phyloP scores from a whole-genome alignment of 108 stramenopile genomes.

The Tribonema minus region DNA sequence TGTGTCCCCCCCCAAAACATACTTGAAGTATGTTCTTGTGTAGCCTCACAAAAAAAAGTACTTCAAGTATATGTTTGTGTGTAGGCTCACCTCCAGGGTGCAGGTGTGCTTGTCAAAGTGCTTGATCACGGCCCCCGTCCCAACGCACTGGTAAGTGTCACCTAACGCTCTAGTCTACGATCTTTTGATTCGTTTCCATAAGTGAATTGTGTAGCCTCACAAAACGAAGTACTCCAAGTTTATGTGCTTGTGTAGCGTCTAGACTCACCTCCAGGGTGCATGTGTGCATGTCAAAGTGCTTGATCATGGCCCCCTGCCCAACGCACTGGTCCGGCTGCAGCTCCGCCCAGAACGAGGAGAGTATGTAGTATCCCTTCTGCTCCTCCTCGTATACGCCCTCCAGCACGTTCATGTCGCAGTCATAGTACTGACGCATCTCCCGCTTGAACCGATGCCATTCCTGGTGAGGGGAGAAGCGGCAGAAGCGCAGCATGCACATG shows the following conservation, averaged over 20 bases:
- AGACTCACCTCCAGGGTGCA: constrained; percentile 89
- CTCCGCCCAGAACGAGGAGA: constrained; percentile 85
- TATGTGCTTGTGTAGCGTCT: too few relatives aligned
- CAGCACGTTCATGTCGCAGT: constrained; percentile 80
- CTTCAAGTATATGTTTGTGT: too few relatives aligned
- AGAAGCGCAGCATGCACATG: too few relatives aligned
- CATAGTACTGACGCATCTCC: constrained; percentile 75
- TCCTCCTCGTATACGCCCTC: constrained; percentile 80
- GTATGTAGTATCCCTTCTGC: constrained; percentile 87
- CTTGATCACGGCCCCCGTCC: constrained; percentile 71
- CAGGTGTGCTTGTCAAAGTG: constrained; percentile 82
- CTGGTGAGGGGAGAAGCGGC: too few relatives aligned
- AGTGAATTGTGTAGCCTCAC: too few relatives aligned
- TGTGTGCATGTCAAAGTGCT: constrained; percentile 79
- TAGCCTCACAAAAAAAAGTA: too few relatives aligned
- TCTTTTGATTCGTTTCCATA: too few relatives aligned
- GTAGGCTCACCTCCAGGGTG: constrained; percentile 84
- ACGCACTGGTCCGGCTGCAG: constrained; percentile 70
- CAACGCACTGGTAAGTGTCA: constrained; percentile 74
- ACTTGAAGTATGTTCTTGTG: too few relatives aligned
- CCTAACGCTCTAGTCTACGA: too few relatives aligned
- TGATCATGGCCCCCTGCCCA: constrained; percentile 71
- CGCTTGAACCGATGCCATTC: constrained; percentile 44
- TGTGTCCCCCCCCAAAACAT: too few relatives aligned
- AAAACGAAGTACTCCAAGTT: too few relatives aligned